These are phyloP conservation scores for Yamadazyma laniorum DNA, from an alignment of 805 yeast genomes.

Conservation along the genomic window DNA sequence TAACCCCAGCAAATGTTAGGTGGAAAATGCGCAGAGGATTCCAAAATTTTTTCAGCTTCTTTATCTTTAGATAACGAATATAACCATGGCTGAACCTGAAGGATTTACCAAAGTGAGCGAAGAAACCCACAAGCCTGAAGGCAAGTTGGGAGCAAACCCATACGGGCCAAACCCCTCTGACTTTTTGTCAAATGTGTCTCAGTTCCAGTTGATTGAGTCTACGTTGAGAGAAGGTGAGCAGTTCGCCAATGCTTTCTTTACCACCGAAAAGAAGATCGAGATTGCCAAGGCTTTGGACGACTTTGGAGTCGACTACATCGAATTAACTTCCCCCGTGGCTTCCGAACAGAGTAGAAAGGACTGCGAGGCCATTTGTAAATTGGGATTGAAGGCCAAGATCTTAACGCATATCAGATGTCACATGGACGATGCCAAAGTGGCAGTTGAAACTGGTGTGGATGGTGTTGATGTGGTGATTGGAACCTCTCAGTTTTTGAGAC, in stretches of 20 bases:
- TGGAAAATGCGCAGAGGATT: neutral
- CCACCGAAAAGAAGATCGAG: conserved; percentile 54
- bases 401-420: conserved; percentile 61
- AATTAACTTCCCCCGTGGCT: conserved; percentile 59
- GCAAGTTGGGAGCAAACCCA: conserved; percentile 37
- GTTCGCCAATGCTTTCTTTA: conserved; percentile 61
- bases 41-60: neutral
- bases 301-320: conserved; percentile 61
- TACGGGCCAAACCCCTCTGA: conserved; percentile 61
- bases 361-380: conserved; percentile 58
- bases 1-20: no score
- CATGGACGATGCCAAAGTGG: conserved; percentile 60
- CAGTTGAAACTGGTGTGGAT: conserved; percentile 62
- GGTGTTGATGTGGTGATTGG: conserved; percentile 64
- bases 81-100: conserved; percentile 26
- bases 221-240: conserved; percentile 65
- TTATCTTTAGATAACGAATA: neutral
- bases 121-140: conserved; percentile 26
- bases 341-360: conserved; percentile 56
- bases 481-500: conserved; percentile 55
- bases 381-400: conserved; percentile 57
- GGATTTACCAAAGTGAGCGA: conserved; percentile 39
- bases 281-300: conserved; percentile 61
- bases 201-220: conserved; percentile 54
- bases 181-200: conserved; percentile 52